Conservation (phyloP, 164 flowering plant species). For the Protea cynaroides region DNA sequence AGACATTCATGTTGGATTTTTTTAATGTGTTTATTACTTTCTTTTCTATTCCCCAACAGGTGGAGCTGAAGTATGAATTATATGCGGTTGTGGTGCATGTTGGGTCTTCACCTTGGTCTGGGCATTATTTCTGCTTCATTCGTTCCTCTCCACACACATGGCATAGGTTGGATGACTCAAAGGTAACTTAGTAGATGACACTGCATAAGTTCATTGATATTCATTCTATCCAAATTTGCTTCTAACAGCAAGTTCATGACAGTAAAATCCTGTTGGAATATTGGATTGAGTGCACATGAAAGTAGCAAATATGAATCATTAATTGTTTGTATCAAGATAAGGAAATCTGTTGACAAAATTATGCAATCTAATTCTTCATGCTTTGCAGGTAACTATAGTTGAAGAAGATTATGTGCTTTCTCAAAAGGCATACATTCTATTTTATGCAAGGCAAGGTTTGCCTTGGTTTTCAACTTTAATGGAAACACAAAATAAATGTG, state of each 20-base stretch:
- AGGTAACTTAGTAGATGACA: slow-evolving; percentile 35
- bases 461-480: slow-evolving; percentile 67
- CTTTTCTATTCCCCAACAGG: slow-evolving; percentile 22
- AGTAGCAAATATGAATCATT: background rate
- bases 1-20: too few relatives aligned
- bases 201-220: background rate
- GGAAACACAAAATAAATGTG: slow-evolving; percentile 26
- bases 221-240: background rate
- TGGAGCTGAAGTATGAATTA: slow-evolving; percentile 52
- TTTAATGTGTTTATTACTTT: background rate
- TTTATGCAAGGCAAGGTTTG: slow-evolving; percentile 66
- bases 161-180: slow-evolving; percentile 69
- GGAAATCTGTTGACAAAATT: too few relatives aligned
- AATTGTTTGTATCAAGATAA: background rate
- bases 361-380: background rate
- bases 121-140: slow-evolving; percentile 76
- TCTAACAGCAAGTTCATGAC: background rate
- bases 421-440: slow-evolving; percentile 78
- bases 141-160: slow-evolving; percentile 64
- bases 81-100: slow-evolving; percentile 81
- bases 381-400: slow-evolving; percentile 16
- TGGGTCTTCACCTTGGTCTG: slow-evolving; percentile 50
- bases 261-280: background rate
- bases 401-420: slow-evolving; percentile 40
- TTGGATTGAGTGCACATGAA: too few relatives aligned